Conservation (phyloP, 2,329 filamentous ascomycete genomes). For the Helicocarpus griseus region DNA sequence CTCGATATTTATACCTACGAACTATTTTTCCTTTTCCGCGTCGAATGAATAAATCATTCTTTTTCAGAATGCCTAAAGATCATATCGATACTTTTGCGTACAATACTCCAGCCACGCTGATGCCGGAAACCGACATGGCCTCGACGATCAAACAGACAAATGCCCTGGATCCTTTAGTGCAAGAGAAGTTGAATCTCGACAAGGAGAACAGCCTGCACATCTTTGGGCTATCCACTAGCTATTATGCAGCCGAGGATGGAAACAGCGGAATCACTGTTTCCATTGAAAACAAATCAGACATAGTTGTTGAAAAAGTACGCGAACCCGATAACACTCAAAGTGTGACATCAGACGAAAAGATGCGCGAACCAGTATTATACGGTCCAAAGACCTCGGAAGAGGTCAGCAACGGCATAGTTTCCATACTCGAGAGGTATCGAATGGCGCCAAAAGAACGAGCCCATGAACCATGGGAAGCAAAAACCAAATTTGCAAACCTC, state of each 20-base stretch:
- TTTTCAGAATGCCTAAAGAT: background rate
- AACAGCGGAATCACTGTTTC: background rate
- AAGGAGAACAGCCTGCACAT: background rate
- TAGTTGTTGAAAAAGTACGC: background rate
- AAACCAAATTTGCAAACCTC: background rate
- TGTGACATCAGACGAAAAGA: background rate
- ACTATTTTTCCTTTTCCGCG: background rate
- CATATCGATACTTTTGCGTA: background rate
- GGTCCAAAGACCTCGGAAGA: background rate
- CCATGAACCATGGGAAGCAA: constrained; percentile 1
- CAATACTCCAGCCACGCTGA: background rate
- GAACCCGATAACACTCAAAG: background rate
- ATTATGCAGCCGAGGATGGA: background rate
- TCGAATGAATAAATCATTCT: background rate
- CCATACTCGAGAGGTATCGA: constrained; percentile 4
- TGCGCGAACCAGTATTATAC: background rate
- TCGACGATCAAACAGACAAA: background rate
- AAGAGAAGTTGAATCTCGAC: background rate
- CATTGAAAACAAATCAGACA: background rate
- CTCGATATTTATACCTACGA: background rate
- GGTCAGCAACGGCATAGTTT: constrained; percentile 3
- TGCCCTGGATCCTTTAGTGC: background rate
- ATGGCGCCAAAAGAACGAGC: background rate
- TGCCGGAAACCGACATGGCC: background rate
- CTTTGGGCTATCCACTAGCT: background rate